Conservation (phyloP, 1,139 yeast species). For the Taphrina deformans region DNA sequence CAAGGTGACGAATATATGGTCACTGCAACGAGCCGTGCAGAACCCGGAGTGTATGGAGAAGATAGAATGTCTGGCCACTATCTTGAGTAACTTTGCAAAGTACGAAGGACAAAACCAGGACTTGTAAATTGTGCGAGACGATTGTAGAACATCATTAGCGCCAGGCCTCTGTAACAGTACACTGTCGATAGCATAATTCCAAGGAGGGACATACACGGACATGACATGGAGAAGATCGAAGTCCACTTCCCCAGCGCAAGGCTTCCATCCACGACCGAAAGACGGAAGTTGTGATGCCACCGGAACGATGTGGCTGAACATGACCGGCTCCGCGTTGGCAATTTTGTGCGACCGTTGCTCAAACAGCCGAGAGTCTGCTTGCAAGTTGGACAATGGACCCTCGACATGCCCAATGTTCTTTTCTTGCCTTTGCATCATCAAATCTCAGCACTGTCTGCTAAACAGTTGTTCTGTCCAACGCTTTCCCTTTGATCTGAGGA, state of each 20-base stretch:
- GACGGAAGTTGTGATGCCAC: neutral
- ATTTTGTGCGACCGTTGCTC: neutral
- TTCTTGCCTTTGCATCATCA: too few species aligned
- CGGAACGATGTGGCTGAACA: neutral
- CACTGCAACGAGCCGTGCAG: slow-evolving; percentile 2
- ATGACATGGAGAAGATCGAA: neutral
- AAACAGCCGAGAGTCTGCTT: neutral
- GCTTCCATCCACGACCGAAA: neutral
- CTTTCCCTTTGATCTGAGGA: too few species aligned
- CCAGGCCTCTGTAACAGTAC: neutral
- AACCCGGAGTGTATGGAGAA: slow-evolving; percentile 5
- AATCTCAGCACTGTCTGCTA: too few species aligned
- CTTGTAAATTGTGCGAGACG: neutral
- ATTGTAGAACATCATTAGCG: slow-evolving; percentile 1
- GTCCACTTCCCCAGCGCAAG: too few species aligned
- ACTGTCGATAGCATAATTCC: neutral
- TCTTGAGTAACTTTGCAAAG: neutral
- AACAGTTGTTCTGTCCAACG: too few species aligned
- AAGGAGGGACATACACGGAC: neutral
- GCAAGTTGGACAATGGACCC: too few species aligned
- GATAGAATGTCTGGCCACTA: neutral
- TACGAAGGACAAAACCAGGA: neutral
- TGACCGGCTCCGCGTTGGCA: neutral
- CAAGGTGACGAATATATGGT: neutral
- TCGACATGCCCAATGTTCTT: too few species aligned